phyloP scores from a whole-genome alignment of 2,329 filamentous ascomycete species.

The Fusarium stilboides region DNA sequence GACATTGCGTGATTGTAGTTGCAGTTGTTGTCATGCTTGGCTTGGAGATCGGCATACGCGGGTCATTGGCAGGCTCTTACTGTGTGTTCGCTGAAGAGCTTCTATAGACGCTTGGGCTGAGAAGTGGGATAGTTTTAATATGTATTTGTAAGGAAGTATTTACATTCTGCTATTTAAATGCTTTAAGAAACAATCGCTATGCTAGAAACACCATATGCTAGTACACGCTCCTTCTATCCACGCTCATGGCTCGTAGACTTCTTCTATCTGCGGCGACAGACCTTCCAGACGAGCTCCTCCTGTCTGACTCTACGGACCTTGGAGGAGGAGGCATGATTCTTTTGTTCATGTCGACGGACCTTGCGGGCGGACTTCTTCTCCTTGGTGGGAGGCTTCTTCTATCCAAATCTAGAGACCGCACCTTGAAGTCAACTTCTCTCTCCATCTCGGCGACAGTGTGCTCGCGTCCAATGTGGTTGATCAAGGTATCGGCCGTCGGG shows the following conservation, averaged over 20 bases:
- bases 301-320: constrained; percentile 4
- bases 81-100: too few species aligned
- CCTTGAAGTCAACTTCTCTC: constrained; percentile 41
- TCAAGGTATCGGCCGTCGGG: constrained; percentile 34
- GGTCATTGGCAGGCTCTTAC: too few species aligned
- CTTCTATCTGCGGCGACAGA: constrained; percentile 2
- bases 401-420: constrained; percentile 33
- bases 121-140: not conserved
- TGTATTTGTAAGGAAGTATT: not conserved
- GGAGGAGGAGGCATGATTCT: constrained; percentile 20
- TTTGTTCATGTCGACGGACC: not conserved
- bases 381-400: not conserved
- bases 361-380: not conserved
- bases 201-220: constrained; percentile 1
- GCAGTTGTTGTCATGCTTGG: not conserved
- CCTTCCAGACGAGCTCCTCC: constrained; percentile 1
- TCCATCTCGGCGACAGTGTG: constrained; percentile 43
- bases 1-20: not conserved
- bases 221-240: constrained; percentile 25
- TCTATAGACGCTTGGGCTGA: not conserved
- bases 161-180: not conserved
- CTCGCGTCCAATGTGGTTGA: constrained; percentile 41
- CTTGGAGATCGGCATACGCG: not conserved
- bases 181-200: constrained; percentile 26
- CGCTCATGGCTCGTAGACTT: constrained; percentile 28